These are phyloP conservation scores for Yamadazyma laniorum DNA, from an alignment of 805 yeast species.

Conservation along the genomic window DNA sequence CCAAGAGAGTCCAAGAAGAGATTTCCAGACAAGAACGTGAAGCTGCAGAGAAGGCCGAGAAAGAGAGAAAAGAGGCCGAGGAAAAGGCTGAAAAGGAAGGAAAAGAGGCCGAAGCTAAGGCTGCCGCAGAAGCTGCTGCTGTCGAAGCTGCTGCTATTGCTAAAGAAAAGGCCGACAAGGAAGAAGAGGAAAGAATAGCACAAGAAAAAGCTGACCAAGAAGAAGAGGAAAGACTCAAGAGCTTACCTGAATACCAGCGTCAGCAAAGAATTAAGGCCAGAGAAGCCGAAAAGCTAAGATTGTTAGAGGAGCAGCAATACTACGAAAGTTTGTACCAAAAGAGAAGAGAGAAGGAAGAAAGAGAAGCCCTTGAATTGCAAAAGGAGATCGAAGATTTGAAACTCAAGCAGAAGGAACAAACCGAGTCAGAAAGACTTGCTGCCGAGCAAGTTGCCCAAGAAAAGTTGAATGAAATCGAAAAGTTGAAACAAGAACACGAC, in stretches of 20 bases:
- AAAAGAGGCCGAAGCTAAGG: slow-evolving; percentile 16
- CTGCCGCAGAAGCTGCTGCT: slow-evolving; percentile 6
- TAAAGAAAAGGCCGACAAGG: slow-evolving; percentile 16
- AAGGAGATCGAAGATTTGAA: slow-evolving; percentile 32
- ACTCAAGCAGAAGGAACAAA: slow-evolving; percentile 19
- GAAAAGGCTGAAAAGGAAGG: slow-evolving; percentile 18
- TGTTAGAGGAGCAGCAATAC: slow-evolving; percentile 26
- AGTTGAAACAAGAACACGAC: slow-evolving; percentile 33
- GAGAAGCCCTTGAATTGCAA: slow-evolving; percentile 28
- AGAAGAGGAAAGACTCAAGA: slow-evolving; percentile 17
- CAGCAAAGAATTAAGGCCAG: slow-evolving; percentile 23
- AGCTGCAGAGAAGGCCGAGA: slow-evolving; percentile 13
- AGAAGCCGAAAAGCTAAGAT: slow-evolving; percentile 25
- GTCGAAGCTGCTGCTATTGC: slow-evolving; percentile 11
- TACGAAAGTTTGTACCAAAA: slow-evolving; percentile 24
- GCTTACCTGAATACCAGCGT: slow-evolving; percentile 27
- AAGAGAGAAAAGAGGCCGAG: slow-evolving; percentile 16
- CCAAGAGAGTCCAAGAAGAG: slow-evolving; percentile 30
- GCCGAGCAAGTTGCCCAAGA: slow-evolving; percentile 29
- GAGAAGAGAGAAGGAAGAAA: slow-evolving; percentile 24
- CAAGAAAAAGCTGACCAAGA: slow-evolving; percentile 13
- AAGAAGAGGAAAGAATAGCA: slow-evolving; percentile 17
- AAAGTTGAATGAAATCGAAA: slow-evolving; percentile 33
- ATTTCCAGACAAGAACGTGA: slow-evolving; percentile 17
- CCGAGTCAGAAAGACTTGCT: slow-evolving; percentile 24